These are phyloP conservation scores for Mycosarcoma maydis DNA, from an alignment of 1,284 basidiomycete genomes.

Conservation along the genomic window DNA sequence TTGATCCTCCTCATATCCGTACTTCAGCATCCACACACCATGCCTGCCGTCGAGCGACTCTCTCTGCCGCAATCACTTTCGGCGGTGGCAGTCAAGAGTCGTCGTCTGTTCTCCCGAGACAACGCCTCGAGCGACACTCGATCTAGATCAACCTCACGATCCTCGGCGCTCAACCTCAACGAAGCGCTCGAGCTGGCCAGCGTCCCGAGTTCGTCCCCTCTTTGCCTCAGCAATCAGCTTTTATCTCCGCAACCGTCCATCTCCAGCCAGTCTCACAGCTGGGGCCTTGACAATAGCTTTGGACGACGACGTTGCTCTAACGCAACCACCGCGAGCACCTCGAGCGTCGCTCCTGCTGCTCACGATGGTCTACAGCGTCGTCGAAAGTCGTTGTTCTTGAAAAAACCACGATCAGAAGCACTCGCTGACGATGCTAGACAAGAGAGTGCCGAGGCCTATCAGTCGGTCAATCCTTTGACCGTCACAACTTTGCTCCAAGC, in stretches of 20 bases:
- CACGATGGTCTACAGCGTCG: conserved; percentile 16
- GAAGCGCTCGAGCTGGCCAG: conserved; percentile 27
- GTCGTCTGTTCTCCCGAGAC: conserved; percentile 33
- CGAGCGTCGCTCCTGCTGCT: conserved; percentile 6
- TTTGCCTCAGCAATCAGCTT: conserved; percentile 28
- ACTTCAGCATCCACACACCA: neutral
- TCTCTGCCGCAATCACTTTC: conserved; percentile 27
- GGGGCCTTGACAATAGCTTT: conserved; percentile 11
- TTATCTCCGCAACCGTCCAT: conserved; percentile 6
- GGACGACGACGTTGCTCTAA: conserved; percentile 27
- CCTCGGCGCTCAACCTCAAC: conserved; percentile 26
- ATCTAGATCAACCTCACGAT: neutral
- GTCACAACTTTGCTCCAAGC: too few relatives aligned
- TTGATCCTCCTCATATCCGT: neutral
- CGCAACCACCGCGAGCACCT: conserved; percentile 19
- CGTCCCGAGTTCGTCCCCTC: conserved; percentile 10
- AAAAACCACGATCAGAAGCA: conserved; percentile 16
- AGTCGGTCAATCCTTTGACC: too few relatives aligned
- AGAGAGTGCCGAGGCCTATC: neutral
- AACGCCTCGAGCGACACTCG: neutral
- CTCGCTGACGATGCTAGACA: neutral
- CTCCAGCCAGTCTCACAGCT: neutral
- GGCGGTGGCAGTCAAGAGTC: conserved; percentile 24
- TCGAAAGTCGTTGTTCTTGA: conserved; percentile 30
- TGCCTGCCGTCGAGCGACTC: conserved; percentile 31